A percentile compares a stretch with the other conserved stretches of the same genome.
Conservation (phyloP, 2,329 filamentous ascomycete species). For the Colletotrichum ledebouriae region DNA sequence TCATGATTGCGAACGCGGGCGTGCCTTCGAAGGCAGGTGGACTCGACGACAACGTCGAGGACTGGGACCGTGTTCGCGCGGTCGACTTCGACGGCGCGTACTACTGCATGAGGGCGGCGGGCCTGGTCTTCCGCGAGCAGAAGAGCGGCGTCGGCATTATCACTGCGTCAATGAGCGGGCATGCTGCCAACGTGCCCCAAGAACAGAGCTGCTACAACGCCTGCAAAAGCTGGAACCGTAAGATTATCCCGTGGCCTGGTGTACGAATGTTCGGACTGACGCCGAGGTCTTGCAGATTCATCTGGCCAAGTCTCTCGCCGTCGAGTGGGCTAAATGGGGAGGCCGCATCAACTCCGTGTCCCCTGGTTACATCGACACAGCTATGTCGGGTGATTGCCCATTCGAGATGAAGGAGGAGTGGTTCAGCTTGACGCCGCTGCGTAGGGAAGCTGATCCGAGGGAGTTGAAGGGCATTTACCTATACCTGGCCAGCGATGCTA, state of each 20-base stretch:
- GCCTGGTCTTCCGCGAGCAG: conserved; percentile 51
- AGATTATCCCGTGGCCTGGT: conserved; percentile 55
- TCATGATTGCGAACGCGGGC: conserved; percentile 53
- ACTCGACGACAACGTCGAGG: conserved; percentile 49
- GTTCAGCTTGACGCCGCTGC: conserved; percentile 50
- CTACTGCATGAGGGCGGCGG: conserved; percentile 52
- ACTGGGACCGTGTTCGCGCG: conserved; percentile 49
- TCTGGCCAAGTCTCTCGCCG: conserved; percentile 50
- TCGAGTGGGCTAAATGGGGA: conserved; percentile 47
- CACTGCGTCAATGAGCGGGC: conserved; percentile 53
- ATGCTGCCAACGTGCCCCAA: conserved; percentile 63
- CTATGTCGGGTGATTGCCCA: conserved; percentile 50
- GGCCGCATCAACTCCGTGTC: conserved; percentile 49
- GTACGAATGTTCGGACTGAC: not conserved
- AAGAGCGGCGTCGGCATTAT: conserved; percentile 52
- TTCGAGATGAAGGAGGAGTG: conserved; percentile 53
- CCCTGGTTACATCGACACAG: conserved; percentile 56
- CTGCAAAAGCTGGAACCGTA: conserved; percentile 77
- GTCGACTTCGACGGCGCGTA: conserved; percentile 52
- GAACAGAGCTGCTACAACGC: conserved; percentile 87
- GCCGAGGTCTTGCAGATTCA: conserved; percentile 45
- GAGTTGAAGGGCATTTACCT: conserved; percentile 51
- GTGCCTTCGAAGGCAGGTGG: conserved; percentile 51
- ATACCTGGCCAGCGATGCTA: conserved; percentile 51
- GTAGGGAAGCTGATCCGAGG: conserved; percentile 48